Percentiles rank a stretch among this genome's conserved stretches.
Evolutionary conservation across 1,284 basidiomycete genomes (phyloP).

Genomic region (Sparassis latifolia): DNA sequence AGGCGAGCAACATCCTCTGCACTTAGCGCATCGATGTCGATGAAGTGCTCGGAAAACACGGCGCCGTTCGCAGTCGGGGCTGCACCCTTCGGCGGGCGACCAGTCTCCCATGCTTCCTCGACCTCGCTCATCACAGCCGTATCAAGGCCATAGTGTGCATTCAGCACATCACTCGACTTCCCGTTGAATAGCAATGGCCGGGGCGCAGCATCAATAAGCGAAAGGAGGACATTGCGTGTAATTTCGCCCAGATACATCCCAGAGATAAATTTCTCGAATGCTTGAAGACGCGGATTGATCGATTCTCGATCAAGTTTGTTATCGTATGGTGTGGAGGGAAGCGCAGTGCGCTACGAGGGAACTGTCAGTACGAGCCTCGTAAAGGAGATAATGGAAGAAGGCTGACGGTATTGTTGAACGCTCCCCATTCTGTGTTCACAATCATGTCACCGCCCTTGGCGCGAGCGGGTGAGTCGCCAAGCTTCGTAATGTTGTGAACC

Average conservation of each 20-base stretch:
- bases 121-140: constrained; percentile 88
- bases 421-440: constrained; percentile 98
- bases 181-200: constrained; percentile 76
- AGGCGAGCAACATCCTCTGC: constrained; percentile 29
- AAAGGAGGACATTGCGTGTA: constrained; percentile 78
- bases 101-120: constrained; percentile 65
- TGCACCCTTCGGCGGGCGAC: constrained; percentile 19
- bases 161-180: constrained; percentile 64
- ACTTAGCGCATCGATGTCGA: constrained; percentile 19
- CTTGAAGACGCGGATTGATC: constrained; percentile 91
- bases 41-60: constrained; percentile 17
- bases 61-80: constrained; percentile 7
- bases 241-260: constrained; percentile 99
- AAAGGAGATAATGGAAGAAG: constrained; percentile 3
- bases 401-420: constrained; percentile 83
- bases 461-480: constrained; percentile 55
- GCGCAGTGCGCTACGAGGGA: constrained; percentile 59
- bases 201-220: constrained; percentile 79
- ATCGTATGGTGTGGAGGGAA: constrained; percentile 91
- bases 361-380: constrained; percentile 1
- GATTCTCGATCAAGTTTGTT: constrained; percentile 89
- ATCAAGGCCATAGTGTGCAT: constrained; percentile 91
- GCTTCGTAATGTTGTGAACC: constrained; percentile 79
- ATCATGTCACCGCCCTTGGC: constrained; percentile 78
- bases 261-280: constrained; percentile 97